Evolutionary conservation across 129 eudicot species (phyloP).

Genomic region (Gnaphalium uliginosum): DNA sequence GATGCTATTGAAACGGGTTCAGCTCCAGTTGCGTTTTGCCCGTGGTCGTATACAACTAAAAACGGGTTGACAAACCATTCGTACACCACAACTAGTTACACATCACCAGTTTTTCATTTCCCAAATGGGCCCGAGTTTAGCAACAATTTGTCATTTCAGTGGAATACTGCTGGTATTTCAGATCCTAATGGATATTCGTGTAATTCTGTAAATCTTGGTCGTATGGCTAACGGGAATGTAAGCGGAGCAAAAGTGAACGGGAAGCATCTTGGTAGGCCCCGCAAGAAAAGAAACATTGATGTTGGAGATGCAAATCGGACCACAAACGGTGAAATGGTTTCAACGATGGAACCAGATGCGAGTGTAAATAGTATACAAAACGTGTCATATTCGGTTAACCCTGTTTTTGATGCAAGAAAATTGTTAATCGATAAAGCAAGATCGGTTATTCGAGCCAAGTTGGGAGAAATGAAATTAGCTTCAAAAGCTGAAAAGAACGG

Average conservation of each 20-base stretch:
- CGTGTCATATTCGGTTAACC: slow-evolving; percentile 39
- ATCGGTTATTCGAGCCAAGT: slow-evolving; percentile 57
- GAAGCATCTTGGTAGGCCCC: slow-evolving; percentile 59
- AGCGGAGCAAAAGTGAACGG: slow-evolving; percentile 45
- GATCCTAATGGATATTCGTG: slow-evolving; percentile 58
- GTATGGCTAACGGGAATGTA: slow-evolving; percentile 38
- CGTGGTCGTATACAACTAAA: slow-evolving; percentile 56
- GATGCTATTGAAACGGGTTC: slow-evolving; percentile 82
- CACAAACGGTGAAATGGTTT: slow-evolving; percentile 43
- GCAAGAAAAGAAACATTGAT: slow-evolving; percentile 67
- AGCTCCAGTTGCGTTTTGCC: slow-evolving; percentile 60
- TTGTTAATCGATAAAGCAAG: slow-evolving; percentile 74
- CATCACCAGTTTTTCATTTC: slow-evolving; percentile 55
- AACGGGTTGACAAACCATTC: slow-evolving; percentile 62
- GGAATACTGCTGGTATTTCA: slow-evolving; percentile 49
- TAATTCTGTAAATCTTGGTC: too few relatives aligned
- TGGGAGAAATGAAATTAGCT: slow-evolving; percentile 67
- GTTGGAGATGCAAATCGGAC: slow-evolving; percentile 27
- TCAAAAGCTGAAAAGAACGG: slow-evolving; percentile 46
- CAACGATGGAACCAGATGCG: slow-evolving; percentile 39
- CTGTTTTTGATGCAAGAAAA: slow-evolving; percentile 55
- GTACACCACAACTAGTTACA: slow-evolving; percentile 34
- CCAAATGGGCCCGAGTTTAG: slow-evolving; percentile 57
- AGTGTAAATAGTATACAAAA: slow-evolving; percentile 29
- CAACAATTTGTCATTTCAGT: slow-evolving; percentile 65